Base-by-base conservation (phyloP, 331 rosid species). In the Acacia pycnantha region DNA sequence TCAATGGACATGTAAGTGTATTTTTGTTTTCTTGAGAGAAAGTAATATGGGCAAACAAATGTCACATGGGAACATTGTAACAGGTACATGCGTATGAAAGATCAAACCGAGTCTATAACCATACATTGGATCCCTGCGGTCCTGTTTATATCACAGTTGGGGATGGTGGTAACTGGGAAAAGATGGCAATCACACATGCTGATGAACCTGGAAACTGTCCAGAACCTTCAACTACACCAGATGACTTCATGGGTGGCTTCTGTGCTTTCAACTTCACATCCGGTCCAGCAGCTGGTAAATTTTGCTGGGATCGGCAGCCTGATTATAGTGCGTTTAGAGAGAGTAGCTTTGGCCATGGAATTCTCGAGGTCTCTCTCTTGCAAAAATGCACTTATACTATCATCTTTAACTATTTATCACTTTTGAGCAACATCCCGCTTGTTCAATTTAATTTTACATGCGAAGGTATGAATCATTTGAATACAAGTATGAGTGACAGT, bases 21-120 rank as follows among this genome's bases (percentile, higher is more conserved):
- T 43, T 47, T 33, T 35, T 79, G 47, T 77, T 73, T 64, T 71
- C 72, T 29, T 41, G 4, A 51, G 53, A 29, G 37, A 50, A 18
- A 73, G 27, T 62, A 29, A 48, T 83, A 41, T 70, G 33, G 48
- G 6, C 15, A 56, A 76, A 22, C 48, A 24, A 37, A 74, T 29
- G 35, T 82, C 47, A 71, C 24, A 67, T 73, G 75, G 37, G 51
- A 87, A 78, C 64, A 43, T 68, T 77, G 74, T 12, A 79, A 79
- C 91, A 95, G 98, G 97, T 95, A 84, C 93, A 95, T 78, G 97
- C 98, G 21, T 95, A 95, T 46, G 98, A 95, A 88, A 92, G 98
- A 88, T 92, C 96, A 58, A 93, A 95, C 82, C 84, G 98, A 84
- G 97, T 93, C 46, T 93, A 89, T 22, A 92, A 95, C 88, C 92